phyloP scores from a whole-genome alignment of 306 rosid genomes.

The Hippophae tibetana region DNA sequence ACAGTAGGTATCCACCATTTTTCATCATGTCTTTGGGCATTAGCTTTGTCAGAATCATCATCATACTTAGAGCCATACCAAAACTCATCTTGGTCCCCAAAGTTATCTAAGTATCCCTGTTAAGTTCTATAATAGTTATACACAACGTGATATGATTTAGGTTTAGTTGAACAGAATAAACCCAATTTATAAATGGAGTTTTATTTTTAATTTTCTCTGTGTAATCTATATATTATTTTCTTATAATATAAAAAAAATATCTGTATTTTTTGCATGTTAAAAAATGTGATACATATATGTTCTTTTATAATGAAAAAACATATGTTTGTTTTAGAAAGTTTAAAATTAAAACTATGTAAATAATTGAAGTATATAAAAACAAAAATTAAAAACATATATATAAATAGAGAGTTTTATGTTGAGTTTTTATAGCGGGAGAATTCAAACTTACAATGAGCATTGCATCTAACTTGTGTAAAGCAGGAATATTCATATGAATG shows the following conservation, averaged over 20 bases:
- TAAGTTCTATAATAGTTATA: constrained; percentile 18
- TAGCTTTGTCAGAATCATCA: constrained; percentile 32
- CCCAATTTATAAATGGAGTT: too few species aligned
- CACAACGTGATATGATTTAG: constrained; percentile 1
- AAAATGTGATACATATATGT: too few species aligned
- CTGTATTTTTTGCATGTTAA: too few species aligned
- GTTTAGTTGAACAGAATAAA: neutral
- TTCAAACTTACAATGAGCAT: constrained; percentile 69
- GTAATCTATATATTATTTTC: too few species aligned
- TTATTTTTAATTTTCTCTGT: too few species aligned
- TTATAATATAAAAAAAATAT: too few species aligned
- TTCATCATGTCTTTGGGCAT: constrained; percentile 44
- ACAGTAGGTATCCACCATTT: constrained; percentile 91
- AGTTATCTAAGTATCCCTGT: constrained; percentile 62
- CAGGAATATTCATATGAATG: constrained; percentile 75
- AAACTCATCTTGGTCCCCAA: constrained; percentile 59
- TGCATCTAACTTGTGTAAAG: constrained; percentile 71
- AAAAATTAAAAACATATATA: too few species aligned
- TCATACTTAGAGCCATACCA: constrained; percentile 60
- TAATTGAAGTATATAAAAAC: too few species aligned
- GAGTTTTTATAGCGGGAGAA: neutral
- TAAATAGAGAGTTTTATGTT: neutral
- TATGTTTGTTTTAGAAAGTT: too few species aligned
- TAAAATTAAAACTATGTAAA: too few species aligned
- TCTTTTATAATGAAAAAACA: too few species aligned